Percentiles rank a stretch among this genome's conserved stretches.
Conservation (phyloP, 164 flowering plant genomes). For the Litsea cubeba region DNA sequence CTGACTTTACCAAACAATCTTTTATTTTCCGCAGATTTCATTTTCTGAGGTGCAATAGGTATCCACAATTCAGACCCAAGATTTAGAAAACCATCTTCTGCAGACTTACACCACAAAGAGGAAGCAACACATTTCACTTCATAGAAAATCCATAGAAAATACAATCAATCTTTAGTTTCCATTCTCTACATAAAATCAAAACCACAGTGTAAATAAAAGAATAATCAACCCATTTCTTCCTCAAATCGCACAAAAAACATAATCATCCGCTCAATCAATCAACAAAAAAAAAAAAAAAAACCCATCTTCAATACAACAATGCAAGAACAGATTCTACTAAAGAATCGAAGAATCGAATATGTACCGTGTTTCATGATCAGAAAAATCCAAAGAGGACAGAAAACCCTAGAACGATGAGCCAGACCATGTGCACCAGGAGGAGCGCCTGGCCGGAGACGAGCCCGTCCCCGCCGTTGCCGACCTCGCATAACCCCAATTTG, state of each 20-base stretch:
- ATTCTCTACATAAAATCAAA: no score
- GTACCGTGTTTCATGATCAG: neutral
- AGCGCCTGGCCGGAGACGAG: conserved; percentile 54
- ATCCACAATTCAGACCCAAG: no score
- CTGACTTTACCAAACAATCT: no score
- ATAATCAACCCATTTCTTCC: no score
- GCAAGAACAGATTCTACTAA: neutral
- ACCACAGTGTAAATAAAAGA: no score
- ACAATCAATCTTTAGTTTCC: no score
- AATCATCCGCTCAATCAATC: neutral
- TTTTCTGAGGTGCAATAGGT: no score
- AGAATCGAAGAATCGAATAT: neutral
- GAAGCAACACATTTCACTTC: no score
- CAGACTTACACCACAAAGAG: no score
- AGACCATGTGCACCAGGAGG: conserved; percentile 55
- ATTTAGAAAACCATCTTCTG: no score
- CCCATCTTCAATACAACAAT: neutral
- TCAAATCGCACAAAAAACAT: neutral
- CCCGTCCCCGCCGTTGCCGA: conserved; percentile 41
- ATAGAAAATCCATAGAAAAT: no score
- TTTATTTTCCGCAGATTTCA: no score
- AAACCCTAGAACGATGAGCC: conserved; percentile 53
- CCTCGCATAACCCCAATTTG: conserved; percentile 54
- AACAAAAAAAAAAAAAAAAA: neutral
- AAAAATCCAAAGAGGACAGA: conserved; percentile 27